phyloP scores from a whole-genome alignment of 805 yeast species.

The Kluyveromyces siamensis region DNA sequence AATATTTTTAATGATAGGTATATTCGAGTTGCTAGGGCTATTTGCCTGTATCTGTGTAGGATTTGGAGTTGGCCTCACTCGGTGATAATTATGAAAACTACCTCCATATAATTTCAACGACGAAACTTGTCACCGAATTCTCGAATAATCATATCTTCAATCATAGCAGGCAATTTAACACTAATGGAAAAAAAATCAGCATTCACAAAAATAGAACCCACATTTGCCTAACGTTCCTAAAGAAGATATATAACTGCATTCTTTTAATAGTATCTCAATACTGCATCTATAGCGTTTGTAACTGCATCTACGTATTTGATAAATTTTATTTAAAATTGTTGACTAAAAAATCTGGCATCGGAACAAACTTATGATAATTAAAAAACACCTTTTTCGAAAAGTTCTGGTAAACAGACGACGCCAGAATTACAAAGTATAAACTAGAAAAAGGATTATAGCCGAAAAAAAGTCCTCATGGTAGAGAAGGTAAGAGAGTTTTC shows the following conservation, averaged over 20 bases:
- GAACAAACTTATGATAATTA: not conserved
- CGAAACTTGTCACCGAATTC: not conserved
- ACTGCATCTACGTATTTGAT: not conserved
- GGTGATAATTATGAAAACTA: not conserved
- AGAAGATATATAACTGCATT: too few relatives aligned
- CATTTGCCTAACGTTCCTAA: too few relatives aligned
- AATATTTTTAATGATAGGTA: conserved; percentile 28
- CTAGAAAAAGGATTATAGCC: not conserved
- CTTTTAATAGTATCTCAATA: too few relatives aligned
- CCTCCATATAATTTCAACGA: not conserved
- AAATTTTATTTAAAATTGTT: too few relatives aligned
- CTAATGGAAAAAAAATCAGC: not conserved
- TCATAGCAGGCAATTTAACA: too few relatives aligned
- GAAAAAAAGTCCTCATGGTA: not conserved
- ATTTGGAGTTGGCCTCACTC: conserved; percentile 34
- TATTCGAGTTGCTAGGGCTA: conserved; percentile 16
- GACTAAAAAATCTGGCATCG: too few relatives aligned
- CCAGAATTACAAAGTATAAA: too few relatives aligned
- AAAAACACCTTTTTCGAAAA: not conserved
- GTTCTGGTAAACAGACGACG: not conserved
- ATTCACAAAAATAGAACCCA: too few relatives aligned
- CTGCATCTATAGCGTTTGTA: too few relatives aligned
- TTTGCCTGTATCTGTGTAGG: conserved; percentile 39
- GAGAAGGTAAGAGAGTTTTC: conserved; percentile 18
- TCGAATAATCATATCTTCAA: not conserved